phyloP scores from a whole-genome alignment of 2,329 filamentous ascomycete genomes.

The Aureobasidium sp. region DNA sequence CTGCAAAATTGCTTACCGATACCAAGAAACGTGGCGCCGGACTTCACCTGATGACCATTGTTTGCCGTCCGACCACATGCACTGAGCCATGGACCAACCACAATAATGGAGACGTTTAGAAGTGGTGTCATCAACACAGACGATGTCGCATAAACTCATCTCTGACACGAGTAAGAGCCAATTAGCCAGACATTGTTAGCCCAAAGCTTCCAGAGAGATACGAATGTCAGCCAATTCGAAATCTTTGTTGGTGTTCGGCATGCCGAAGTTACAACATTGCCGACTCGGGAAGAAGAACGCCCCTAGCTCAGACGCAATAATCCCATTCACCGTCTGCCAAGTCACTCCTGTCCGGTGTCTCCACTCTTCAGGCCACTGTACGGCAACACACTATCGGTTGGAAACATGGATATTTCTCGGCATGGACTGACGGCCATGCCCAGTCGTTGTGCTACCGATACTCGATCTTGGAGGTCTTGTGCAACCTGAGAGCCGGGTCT shows the following conservation, averaged over 20 bases:
- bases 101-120: not conserved
- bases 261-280: not conserved
- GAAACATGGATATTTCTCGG: not conserved
- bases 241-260: not conserved
- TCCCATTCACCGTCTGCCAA: not conserved
- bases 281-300: not conserved
- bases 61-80: not conserved
- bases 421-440: not conserved
- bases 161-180: not conserved
- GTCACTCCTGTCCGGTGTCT: not conserved
- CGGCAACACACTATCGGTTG: not conserved
- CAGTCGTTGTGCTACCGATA: too few relatives aligned
- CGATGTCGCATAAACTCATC: too few relatives aligned
- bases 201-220: not conserved
- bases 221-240: not conserved
- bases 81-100: not conserved
- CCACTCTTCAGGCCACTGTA: not conserved
- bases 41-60: not conserved
- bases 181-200: not conserved
- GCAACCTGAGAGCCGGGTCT: not conserved
- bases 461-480: not conserved
- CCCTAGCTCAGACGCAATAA: not conserved
- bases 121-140: not conserved
- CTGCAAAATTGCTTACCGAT: slow-evolving; percentile 9
- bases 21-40: slow-evolving; percentile 10